A percentile compares a stretch with the other conserved stretches of the same genome.
These are phyloP conservation scores for Bathelium albidoporum DNA, from an alignment of 495 filamentous ascomycete genomes.

Conservation along the genomic window DNA sequence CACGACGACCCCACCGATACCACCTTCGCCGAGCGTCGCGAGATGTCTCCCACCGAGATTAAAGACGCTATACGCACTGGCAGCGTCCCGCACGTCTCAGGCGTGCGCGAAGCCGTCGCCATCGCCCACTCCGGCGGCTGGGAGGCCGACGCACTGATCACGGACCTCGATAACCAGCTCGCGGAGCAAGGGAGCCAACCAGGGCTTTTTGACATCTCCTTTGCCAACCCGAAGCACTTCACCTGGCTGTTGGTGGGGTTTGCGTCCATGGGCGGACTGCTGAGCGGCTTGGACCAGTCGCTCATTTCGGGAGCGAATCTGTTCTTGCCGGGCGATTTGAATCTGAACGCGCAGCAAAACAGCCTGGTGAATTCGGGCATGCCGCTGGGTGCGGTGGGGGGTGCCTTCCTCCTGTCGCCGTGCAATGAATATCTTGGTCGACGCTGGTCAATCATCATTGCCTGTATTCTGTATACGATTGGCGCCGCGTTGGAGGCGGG, in stretches of 20 bases:
- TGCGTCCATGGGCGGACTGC: conserved; percentile 51
- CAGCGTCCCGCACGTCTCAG: conserved; percentile 9
- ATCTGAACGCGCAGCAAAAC: conserved; percentile 35
- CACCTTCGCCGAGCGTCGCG: conserved; percentile 12
- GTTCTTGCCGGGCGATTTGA: conserved; percentile 40
- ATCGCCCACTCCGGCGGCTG: conserved; percentile 18
- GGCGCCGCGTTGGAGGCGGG: conserved; percentile 51
- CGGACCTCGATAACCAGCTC: conserved; percentile 18
- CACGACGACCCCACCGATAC: conserved; percentile 8
- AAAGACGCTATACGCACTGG: conserved; percentile 14
- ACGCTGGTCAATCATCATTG: conserved; percentile 48
- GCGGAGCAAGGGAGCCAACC: conserved; percentile 21
- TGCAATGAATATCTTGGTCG: conserved; percentile 49
- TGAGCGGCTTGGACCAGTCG: conserved; percentile 53
- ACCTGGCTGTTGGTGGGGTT: conserved; percentile 53
- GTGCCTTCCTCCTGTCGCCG: conserved; percentile 47
- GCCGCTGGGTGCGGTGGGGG: conserved; percentile 50
- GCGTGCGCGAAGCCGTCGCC: conserved; percentile 10
- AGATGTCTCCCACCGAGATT: conserved; percentile 12
- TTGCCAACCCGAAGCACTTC: conserved; percentile 38
- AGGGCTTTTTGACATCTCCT: conserved; percentile 25
- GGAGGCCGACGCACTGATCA: conserved; percentile 23
- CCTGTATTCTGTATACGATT: conserved; percentile 47
- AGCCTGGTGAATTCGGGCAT: conserved; percentile 50
- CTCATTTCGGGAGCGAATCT: conserved; percentile 52